A percentile compares a stretch with the other conserved stretches of the same genome.
Evolutionary conservation across 164 flowering plant genomes (phyloP).

Genomic region (Amborella trichopoda): DNA sequence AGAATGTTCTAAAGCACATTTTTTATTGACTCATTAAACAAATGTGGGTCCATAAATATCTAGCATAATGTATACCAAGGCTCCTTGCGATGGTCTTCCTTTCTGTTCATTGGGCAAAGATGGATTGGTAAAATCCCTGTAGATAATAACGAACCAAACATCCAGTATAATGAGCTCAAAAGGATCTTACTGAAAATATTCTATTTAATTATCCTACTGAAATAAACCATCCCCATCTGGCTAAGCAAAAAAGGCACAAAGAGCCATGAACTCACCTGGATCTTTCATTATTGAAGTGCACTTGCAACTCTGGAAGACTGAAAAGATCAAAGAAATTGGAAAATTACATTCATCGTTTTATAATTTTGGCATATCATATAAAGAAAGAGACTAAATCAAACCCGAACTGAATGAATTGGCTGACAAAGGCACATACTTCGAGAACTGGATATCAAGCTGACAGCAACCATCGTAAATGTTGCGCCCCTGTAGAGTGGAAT

Average conservation of each 20-base stretch:
- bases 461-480: slow-evolving; percentile 99
- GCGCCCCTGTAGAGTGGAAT: slow-evolving; percentile 51
- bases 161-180: too few species aligned
- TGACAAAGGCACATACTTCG: slow-evolving; percentile 53
- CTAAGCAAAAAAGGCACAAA: background rate
- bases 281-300: slow-evolving; percentile 90
- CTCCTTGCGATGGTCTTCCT: slow-evolving; percentile 83
- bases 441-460: slow-evolving; percentile 91
- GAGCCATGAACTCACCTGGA: slow-evolving; percentile 51
- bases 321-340: slow-evolving; percentile 6
- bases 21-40: too few species aligned
- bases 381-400: too few species aligned
- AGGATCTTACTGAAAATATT: too few species aligned
- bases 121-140: slow-evolving; percentile 73
- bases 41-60: too few species aligned
- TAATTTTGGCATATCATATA: too few species aligned
- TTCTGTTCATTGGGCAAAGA: slow-evolving; percentile 81
- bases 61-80: too few species aligned
- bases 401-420: too few species aligned
- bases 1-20: too few species aligned
- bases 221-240: background rate
- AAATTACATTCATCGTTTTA: too few species aligned
- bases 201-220: too few species aligned
- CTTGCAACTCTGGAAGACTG: slow-evolving; percentile 96
- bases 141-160: slow-evolving; percentile 1